Evolutionary conservation across 179 eudicot genomes (phyloP).

Genomic region (Silene coronaria): DNA sequence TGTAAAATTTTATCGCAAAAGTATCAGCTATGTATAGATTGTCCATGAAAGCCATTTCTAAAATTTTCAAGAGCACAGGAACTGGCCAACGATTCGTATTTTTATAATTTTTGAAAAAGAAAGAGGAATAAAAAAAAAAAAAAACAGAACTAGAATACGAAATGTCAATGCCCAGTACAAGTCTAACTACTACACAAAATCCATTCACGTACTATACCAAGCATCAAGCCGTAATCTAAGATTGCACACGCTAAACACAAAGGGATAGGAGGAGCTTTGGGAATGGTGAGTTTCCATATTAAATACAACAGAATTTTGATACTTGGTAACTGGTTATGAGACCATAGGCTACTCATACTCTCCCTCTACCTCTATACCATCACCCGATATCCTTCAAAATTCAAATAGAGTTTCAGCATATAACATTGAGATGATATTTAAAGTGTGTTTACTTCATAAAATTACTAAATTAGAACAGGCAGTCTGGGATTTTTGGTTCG

Average conservation of each 20-base stretch:
- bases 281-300: no score
- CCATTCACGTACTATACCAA: no score
- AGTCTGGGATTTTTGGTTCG: background rate
- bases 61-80: background rate
- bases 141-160: background rate
- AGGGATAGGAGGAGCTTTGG: background rate
- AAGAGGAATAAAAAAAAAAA: background rate
- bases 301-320: no score
- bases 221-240: no score
- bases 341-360: background rate
- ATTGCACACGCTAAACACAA: background rate
- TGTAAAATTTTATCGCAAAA: background rate
- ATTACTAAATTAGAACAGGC: background rate
- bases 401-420: background rate
- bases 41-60: background rate
- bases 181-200: background rate
- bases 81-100: background rate
- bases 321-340: background rate
- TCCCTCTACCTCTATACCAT: background rate
- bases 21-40: background rate
- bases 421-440: background rate
- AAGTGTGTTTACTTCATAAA: background rate
- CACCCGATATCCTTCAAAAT: background rate
- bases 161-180: background rate
- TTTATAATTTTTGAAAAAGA: background rate